Percentiles rank a stretch among this genome's conserved stretches.
Evolutionary conservation across 352 stramenopile species (phyloP).

Genomic region (Ochromonadaceae sp.): DNA sequence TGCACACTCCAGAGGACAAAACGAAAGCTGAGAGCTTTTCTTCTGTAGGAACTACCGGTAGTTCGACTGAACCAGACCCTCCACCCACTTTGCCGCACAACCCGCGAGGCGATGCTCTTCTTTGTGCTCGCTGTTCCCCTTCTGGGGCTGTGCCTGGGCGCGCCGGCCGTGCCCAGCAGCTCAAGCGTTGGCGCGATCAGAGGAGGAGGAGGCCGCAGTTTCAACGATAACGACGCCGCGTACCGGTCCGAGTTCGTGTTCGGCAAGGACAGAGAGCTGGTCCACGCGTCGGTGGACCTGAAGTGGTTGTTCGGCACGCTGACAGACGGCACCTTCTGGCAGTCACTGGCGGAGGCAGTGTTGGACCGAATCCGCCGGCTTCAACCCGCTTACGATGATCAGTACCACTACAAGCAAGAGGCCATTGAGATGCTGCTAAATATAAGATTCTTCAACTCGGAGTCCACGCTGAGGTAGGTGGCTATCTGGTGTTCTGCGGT

Average conservation of each 20-base stretch:
- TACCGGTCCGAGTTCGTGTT: neutral
- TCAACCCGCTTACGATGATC: neutral
- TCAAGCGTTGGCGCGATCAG: neutral
- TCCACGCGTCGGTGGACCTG: constrained; percentile 11
- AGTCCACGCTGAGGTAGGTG: neutral
- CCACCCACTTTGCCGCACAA: no score
- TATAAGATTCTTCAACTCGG: neutral
- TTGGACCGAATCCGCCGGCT: neutral
- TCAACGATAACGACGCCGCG: neutral
- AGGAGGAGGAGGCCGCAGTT: neutral
- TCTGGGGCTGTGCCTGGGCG: no score
- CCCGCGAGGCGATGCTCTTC: no score
- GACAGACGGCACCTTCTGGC: neutral
- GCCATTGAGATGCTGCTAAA: neutral
- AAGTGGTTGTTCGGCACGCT: constrained; percentile 6
- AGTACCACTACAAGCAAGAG: neutral
- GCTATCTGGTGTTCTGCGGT: neutral
- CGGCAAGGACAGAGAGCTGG: constrained; percentile 7
- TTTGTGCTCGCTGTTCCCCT: no score
- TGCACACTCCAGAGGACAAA: no score
- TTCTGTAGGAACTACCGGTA: no score
- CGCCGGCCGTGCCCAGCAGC: no score
- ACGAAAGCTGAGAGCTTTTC: no score
- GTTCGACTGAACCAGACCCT: no score
- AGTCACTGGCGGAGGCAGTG: neutral